Evolutionary conservation across 768 basidiomycete species (phyloP), one percentile per base, ranked within the genome.

Genomic region (Kwoniella bestiolae): DNA sequence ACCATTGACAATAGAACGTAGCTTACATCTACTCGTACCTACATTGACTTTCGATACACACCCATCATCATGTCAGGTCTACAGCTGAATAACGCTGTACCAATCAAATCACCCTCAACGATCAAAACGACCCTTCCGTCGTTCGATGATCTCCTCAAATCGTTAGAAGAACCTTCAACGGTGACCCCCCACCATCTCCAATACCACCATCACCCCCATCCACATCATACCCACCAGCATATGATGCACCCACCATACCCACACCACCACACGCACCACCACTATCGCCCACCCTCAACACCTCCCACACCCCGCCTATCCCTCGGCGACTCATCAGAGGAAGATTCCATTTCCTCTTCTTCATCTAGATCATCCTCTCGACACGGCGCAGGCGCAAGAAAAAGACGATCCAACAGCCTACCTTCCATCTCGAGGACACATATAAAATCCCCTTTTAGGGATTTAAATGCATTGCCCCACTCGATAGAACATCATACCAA

Each of bases 401-500:
- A 31, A 25, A 31, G 62, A 16, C 38, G 38, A 56, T 56, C 53
- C 18, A 56, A 47, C 4, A 58, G 56, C 29, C 55, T 59, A 7
- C 63, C 63, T 2, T 45, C 63, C 0, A 45, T 65, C 3, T 65
- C 63, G 9, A 31, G 56, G 34, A 65, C 63, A 4, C 56, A 59
- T 21, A 45, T 65, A 6, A 16, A 50, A 9, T 65, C 63, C 2
- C 63, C 63, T 18, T 65, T 65, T 38, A 49, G 46, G 46, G 55
- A 56, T 29, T 28, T 34, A 35, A 35, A 56, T 18, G 14, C 12
- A 0, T 18, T 53, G 0, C 28, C 34, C 7, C 63, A 58, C 18
- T 57, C 63, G 7, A 28, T 51, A n/a, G 63, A 64, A 50, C 63
- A 64, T 51, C 50, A 65, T 31, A 49, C 35, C 9, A 49, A 58